Conservation (phyloP, 768 basidiomycete species). For the Trametes cinnabarina region DNA sequence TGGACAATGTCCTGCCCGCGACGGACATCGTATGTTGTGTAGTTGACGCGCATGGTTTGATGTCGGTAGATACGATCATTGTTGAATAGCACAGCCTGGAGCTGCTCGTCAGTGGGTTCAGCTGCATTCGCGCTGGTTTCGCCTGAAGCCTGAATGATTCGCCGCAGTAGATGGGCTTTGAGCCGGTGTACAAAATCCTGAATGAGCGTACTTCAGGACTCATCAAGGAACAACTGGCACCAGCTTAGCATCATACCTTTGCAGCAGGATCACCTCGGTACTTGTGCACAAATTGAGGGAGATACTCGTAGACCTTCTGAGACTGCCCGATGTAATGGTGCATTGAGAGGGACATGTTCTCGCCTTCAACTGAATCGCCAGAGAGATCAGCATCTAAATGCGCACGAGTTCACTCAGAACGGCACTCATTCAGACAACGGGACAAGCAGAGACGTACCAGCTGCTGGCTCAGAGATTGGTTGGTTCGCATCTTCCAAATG, state of each 20-base stretch:
- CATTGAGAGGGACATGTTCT: not conserved
- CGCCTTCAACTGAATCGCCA: not conserved
- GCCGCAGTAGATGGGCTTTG: not conserved
- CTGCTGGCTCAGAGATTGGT: no score
- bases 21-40: slow-evolving; percentile 43
- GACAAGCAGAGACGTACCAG: no score
- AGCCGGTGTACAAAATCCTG: not conserved
- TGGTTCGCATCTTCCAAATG: no score
- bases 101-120: no score
- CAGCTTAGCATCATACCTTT: no score
- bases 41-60: slow-evolving; percentile 35
- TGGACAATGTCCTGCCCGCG: slow-evolving; percentile 42
- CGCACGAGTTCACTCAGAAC: no score
- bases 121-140: no score
- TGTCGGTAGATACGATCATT: slow-evolving; percentile 31
- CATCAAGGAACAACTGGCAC: no score
- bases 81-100: no score
- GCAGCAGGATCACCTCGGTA: not conserved
- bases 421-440: no score
- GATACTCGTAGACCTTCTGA: not conserved
- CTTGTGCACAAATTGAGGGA: not conserved
- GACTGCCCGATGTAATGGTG: not conserved
- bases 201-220: not conserved
- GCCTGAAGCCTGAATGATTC: no score
- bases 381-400: no score